phyloP scores from a whole-genome alignment of 768 basidiomycete species.

The Podaxis sp. region DNA sequence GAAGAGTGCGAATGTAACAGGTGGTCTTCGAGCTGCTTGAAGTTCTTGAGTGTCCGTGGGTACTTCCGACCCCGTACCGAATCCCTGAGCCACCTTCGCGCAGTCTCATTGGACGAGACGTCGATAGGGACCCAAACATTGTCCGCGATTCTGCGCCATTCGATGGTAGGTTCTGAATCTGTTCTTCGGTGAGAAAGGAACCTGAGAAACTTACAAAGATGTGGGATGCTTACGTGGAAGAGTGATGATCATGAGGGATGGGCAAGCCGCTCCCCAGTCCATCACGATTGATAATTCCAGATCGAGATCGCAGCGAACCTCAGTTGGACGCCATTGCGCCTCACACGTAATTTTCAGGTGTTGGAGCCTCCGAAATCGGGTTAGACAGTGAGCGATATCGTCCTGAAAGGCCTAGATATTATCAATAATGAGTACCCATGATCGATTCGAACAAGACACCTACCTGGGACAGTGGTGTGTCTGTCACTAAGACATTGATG shows the following conservation, averaged over 20 bases:
- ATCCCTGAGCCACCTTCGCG: constrained; percentile 8
- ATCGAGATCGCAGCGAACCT: constrained; percentile 30
- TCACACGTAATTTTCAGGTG: constrained; percentile 33
- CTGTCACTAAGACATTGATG: constrained; percentile 36
- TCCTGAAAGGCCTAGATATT: constrained; percentile 25
- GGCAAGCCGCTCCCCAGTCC: constrained; percentile 36
- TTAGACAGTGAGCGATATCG: constrained; percentile 25
- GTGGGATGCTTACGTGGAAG: constrained; percentile 33
- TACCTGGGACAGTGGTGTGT: constrained; percentile 31
- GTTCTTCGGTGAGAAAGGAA: background rate
- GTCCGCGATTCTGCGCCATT: constrained; percentile 23
- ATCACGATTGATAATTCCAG: constrained; percentile 35
- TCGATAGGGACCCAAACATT: constrained; percentile 18
- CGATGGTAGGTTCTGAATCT: constrained; percentile 25
- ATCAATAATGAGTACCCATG: background rate
- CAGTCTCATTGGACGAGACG: background rate
- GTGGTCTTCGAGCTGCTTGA: constrained; percentile 2
- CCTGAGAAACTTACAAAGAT: background rate
- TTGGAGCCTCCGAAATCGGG: constrained; percentile 32
- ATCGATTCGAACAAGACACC: constrained; percentile 4
- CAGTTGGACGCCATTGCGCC: constrained; percentile 30
- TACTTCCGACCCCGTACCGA: constrained; percentile 5
- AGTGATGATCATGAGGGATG: constrained; percentile 33
- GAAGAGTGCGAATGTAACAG: background rate
- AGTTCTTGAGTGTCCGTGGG: background rate